Evolutionary conservation across 768 basidiomycete genomes (phyloP).

Genomic region (Fibroporia radiculosa): DNA sequence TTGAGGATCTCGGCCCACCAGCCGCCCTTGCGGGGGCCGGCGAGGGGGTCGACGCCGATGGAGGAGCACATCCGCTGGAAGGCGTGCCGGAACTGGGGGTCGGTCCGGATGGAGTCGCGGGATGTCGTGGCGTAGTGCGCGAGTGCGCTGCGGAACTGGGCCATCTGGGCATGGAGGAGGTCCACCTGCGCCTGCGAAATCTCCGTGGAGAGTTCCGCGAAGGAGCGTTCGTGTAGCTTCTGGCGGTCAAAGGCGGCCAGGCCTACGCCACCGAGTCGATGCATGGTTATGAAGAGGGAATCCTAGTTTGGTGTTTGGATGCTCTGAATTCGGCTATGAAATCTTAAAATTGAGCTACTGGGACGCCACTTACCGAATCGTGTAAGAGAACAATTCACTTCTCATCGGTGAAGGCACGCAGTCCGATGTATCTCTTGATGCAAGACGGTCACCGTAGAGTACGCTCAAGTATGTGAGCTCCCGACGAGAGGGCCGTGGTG

Average conservation of each 20-base stretch:
- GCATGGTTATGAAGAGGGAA: too few relatives aligned
- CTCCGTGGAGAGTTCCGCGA: constrained; percentile 70
- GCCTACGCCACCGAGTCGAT: constrained; percentile 74
- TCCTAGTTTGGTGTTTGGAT: too few relatives aligned
- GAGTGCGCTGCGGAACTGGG: constrained; percentile 77
- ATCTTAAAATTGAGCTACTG: too few relatives aligned
- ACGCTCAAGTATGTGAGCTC: too few relatives aligned
- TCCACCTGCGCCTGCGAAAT: constrained; percentile 73
- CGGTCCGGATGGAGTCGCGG: constrained; percentile 72
- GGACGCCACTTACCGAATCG: too few relatives aligned
- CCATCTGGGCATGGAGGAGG: constrained; percentile 72
- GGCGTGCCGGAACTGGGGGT: constrained; percentile 82
- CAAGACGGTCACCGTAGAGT: too few relatives aligned
- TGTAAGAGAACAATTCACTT: too few relatives aligned
- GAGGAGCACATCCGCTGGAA: constrained; percentile 96
- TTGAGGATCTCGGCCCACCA: constrained; percentile 90
- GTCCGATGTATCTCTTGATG: too few relatives aligned
- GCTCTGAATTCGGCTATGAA: too few relatives aligned
- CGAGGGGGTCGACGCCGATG: constrained; percentile 91
- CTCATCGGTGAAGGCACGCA: too few relatives aligned
- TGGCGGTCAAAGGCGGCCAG: constrained; percentile 88
- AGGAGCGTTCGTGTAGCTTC: constrained; percentile 72
- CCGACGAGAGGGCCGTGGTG: too few relatives aligned
- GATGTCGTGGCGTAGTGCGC: constrained; percentile 76
- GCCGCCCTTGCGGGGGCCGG: constrained; percentile 76